Base-by-base conservation (phyloP, 1,139 yeast genomes). In the Nakaseomyces uthaithaninus region DNA sequence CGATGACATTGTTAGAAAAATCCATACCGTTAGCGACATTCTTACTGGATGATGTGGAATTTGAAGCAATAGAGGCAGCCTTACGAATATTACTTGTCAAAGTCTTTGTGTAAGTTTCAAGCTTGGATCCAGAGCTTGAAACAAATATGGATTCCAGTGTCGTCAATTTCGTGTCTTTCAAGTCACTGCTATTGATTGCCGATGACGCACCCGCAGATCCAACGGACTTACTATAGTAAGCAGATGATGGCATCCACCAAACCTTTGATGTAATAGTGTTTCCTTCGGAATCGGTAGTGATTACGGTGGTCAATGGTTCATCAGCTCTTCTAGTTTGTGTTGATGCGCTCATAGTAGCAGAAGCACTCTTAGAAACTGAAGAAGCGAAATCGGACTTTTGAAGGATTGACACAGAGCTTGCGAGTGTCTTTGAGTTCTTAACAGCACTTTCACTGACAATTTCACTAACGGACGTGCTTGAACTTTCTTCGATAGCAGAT, bases 261-360 rank as follows among this genome's bases (percentile, higher is more conserved):
- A 59, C 45, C 3, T 56, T 56, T 9, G 59, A 49, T 2, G 56
- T 48, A 27, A 51, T 51, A 2, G 49, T 24, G 20, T 42, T 47
- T 25, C 60, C 60, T 7, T 43, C 40, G 17, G 56, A 43, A 27
- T 52, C 43, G 2, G 53, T 45, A 18, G 53, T 45, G 1, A 52
- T 49, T 8, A 46, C 41, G 1, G 75, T 72, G 4, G 73, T 67
- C 15, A 48, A 38, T 35, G 63, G 57, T 9, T 51, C 49, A 33
- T 46, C 46, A 9, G 50, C 38, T 17, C 45, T 41, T 20, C 36
- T 37, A 24, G 63, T 54, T 14, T 53, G 43, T 4, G 72, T 59
- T 15, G 36, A 20, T 15, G 27, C 15, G 19, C 40, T 20, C 4
- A 25, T 33, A 22, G 45, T 15, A 16, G n/a, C 27, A 27, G 34